These are phyloP conservation scores for Dictyostelium intermedium DNA, from an alignment of 78 protist species.

Conservation along the genomic window DNA sequence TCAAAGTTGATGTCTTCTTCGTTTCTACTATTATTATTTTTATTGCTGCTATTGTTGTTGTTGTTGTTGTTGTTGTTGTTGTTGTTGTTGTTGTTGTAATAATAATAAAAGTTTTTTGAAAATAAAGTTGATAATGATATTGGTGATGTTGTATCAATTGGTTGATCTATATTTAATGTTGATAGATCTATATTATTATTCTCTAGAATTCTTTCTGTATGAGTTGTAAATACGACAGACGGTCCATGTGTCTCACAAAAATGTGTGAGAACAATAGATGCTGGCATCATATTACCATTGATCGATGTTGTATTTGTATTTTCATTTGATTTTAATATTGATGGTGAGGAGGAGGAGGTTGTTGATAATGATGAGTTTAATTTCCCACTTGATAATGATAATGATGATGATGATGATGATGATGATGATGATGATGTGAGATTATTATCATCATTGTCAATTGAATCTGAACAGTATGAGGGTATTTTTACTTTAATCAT, in stretches of 20 bases:
- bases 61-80: too few species aligned
- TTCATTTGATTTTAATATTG: background rate
- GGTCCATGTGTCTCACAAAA: conserved; percentile 78
- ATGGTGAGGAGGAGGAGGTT: background rate
- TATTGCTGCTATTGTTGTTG: too few species aligned
- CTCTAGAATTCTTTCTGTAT: conserved; percentile 6
- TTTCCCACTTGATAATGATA: background rate
- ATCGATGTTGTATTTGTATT: background rate
- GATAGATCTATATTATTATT: background rate
- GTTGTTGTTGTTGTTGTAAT: too few species aligned
- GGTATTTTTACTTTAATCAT: conserved; percentile 22
- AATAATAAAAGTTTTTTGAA: background rate
- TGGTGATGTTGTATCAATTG: background rate
- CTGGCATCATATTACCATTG: background rate
- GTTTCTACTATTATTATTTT: background rate
- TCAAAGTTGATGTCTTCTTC: background rate
- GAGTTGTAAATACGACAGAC: conserved; percentile 62
- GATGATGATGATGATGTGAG: background rate
- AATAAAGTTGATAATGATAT: background rate
- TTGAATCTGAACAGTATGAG: background rate
- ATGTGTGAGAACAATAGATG: conserved; percentile 50
- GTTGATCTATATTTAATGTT: background rate
- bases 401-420: background rate
- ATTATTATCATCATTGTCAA: background rate
- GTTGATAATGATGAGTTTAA: background rate